A percentile compares a stretch with the other conserved stretches of the same genome.
phyloP scores from a whole-genome alignment of 805 yeast genomes.

The Isabelozyma rhagii region DNA sequence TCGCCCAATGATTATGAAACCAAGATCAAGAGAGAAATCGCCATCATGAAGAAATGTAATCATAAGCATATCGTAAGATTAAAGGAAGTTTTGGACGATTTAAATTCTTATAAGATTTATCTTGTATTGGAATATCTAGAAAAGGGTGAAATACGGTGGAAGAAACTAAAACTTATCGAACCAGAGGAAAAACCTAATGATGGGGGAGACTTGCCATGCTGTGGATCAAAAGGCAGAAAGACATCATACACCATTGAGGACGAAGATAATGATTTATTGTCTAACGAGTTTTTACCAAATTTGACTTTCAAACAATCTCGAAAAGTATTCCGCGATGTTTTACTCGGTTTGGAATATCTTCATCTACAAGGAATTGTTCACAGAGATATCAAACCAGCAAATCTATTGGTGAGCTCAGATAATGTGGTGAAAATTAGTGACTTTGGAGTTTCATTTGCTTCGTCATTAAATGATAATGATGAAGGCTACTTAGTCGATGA shows the following conservation, averaged over 20 bases:
- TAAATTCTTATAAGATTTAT: constrained; percentile 78
- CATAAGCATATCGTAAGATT: constrained; percentile 40
- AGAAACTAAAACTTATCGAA: constrained; percentile 16
- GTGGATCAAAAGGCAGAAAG: constrained; percentile 14
- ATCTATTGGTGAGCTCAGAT: constrained; percentile 66
- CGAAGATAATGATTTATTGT: constrained; percentile 17
- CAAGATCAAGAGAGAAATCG: constrained; percentile 40
- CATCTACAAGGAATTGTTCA: constrained; percentile 91
- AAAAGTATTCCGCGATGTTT: constrained; percentile 74
- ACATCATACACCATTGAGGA: constrained; percentile 9
- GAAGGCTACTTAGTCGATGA: constrained; percentile 48
- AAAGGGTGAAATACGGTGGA: constrained; percentile 89
- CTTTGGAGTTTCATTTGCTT: constrained; percentile 89
- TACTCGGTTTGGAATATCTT: constrained; percentile 83
- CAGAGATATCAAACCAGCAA: constrained; percentile 95
- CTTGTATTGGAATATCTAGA: constrained; percentile 86
- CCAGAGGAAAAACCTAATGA: not conserved
- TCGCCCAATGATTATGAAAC: constrained; percentile 26
- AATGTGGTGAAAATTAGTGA: constrained; percentile 89
- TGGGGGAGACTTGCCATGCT: constrained; percentile 34
- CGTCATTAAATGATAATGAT: constrained; percentile 40
- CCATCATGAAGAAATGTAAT: constrained; percentile 46
- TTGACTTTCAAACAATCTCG: constrained; percentile 66
- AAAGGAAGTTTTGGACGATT: constrained; percentile 78
- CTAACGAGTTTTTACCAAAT: constrained; percentile 48